These are phyloP conservation scores for Stylonectria norvegica DNA, from an alignment of 2,329 filamentous ascomycete genomes.

Conservation along the genomic window DNA sequence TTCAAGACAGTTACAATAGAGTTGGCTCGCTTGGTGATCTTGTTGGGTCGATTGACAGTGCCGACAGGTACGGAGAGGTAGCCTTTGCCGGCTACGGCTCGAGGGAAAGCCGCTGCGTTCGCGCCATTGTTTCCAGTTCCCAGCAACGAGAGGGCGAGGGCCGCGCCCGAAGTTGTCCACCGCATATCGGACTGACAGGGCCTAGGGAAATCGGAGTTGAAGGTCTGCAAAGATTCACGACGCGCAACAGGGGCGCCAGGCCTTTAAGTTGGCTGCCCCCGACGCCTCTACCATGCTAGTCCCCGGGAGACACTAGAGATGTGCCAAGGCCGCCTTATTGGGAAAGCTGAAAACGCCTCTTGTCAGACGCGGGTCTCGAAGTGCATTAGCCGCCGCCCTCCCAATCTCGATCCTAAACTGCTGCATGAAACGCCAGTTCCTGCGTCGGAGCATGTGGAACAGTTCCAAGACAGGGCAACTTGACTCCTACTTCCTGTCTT, in stretches of 20 bases:
- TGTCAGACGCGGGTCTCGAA: background rate
- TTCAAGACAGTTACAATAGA: conserved; percentile 31
- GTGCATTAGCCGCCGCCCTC: conserved; percentile 2
- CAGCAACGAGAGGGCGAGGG: conserved; percentile 15
- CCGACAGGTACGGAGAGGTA: conserved; percentile 37
- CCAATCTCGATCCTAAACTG: too few relatives aligned
- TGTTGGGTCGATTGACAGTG: conserved; percentile 26
- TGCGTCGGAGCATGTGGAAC: too few relatives aligned
- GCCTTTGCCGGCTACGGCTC: conserved; percentile 33
- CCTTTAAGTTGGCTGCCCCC: conserved; percentile 5
- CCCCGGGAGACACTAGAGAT: conserved; percentile 5
- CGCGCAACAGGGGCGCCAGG: background rate
- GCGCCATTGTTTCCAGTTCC: conserved; percentile 8
- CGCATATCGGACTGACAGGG: conserved; percentile 14
- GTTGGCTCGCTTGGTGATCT: conserved; percentile 21
- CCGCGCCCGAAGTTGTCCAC: conserved; percentile 21
- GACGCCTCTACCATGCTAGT: conserved; percentile 6
- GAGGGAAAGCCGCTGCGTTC: conserved; percentile 24
- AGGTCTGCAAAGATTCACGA: background rate
- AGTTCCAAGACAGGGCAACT: too few relatives aligned
- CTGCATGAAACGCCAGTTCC: too few relatives aligned
- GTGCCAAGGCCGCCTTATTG: conserved; percentile 13
- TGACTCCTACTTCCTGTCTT: too few relatives aligned
- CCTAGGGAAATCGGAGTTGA: background rate
- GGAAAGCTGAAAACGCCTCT: conserved; percentile 7